These are phyloP conservation scores for Leishmania major DNA, from an alignment of 208 protist genomes.

Conservation along the genomic window DNA sequence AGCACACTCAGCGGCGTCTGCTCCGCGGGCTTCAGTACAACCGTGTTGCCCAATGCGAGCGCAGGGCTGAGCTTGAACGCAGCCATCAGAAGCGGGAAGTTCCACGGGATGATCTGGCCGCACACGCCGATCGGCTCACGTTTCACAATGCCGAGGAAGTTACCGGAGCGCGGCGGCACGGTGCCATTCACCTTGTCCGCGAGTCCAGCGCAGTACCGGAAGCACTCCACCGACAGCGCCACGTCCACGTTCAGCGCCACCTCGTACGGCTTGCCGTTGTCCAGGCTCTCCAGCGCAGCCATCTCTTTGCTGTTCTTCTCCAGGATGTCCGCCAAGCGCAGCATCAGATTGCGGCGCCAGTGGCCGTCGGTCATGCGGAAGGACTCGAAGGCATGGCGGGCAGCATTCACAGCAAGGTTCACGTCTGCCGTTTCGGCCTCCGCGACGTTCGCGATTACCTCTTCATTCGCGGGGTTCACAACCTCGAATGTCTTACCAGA, in stretches of 20 bases:
- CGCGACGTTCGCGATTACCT: conserved; percentile 74
- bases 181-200: conserved; percentile 92
- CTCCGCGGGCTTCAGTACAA: conserved; percentile 92
- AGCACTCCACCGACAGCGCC: conserved; percentile 45
- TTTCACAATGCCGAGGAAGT: conserved; percentile 69
- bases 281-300: conserved; percentile 80
- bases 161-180: conserved; percentile 56
- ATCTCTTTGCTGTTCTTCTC: conserved; percentile 68
- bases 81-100: conserved; percentile 91
- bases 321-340: conserved; percentile 81
- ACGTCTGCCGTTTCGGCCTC: conserved; percentile 84
- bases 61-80: conserved; percentile 89
- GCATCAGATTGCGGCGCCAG: conserved; percentile 61
- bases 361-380: conserved; percentile 52
- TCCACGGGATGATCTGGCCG: conserved; percentile 91
- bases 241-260: conserved; percentile 71
- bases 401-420: conserved; percentile 81
- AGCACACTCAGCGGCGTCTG: conserved; percentile 89
- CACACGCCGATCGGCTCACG: conserved; percentile 87
- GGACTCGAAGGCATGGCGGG: conserved; percentile 59
- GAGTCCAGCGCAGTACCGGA: conserved; percentile 91
- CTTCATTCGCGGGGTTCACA: conserved; percentile 77
- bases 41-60: conserved; percentile 82
- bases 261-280: conserved; percentile 91
- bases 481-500: conserved; percentile 78